These are phyloP conservation scores for Daedalea quercina DNA, from an alignment of 768 basidiomycete genomes.

Conservation along the genomic window DNA sequence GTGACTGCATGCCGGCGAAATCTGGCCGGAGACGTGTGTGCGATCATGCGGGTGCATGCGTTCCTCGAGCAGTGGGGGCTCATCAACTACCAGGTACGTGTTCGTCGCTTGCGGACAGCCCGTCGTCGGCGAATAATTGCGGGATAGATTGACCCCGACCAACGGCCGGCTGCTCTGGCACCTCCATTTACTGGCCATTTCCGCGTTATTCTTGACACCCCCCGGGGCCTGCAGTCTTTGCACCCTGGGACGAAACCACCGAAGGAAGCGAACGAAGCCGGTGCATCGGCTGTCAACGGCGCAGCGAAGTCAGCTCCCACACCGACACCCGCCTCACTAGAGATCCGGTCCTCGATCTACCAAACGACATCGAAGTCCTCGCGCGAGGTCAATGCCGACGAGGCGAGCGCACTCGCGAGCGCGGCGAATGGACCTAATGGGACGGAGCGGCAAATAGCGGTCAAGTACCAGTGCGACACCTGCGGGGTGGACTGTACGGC, in stretches of 20 bases:
- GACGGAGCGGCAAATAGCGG: conserved; percentile 31
- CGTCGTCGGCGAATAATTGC: neutral
- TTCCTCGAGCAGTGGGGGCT: conserved; percentile 99
- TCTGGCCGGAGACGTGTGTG: conserved; percentile 95
- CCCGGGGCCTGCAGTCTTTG: conserved; percentile 90
- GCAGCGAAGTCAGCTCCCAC: conserved; percentile 32
- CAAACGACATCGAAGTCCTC: conserved; percentile 84
- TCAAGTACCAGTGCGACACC: conserved; percentile 79
- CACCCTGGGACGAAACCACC: conserved; percentile 71
- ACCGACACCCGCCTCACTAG: conserved; percentile 65
- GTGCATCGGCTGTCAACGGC: conserved; percentile 41
- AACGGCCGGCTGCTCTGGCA: conserved; percentile 86
- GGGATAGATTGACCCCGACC: conserved; percentile 89
- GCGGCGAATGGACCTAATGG: conserved; percentile 41
- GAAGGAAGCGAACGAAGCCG: conserved; percentile 24
- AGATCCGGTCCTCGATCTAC: conserved; percentile 84
- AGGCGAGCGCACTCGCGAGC: conserved; percentile 61
- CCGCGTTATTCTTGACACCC: conserved; percentile 94
- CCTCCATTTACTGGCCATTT: conserved; percentile 99
- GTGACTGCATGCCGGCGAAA: conserved; percentile 96
- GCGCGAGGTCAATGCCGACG: conserved; percentile 55
- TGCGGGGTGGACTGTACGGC: conserved; percentile 91
- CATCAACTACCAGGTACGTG: conserved; percentile 91
- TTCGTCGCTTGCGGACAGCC: conserved; percentile 3
- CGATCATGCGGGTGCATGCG: conserved; percentile 97